These are phyloP conservation scores for Phialocephala sp. DNA, from an alignment of 2,329 filamentous ascomycete species.

Conservation along the genomic window DNA sequence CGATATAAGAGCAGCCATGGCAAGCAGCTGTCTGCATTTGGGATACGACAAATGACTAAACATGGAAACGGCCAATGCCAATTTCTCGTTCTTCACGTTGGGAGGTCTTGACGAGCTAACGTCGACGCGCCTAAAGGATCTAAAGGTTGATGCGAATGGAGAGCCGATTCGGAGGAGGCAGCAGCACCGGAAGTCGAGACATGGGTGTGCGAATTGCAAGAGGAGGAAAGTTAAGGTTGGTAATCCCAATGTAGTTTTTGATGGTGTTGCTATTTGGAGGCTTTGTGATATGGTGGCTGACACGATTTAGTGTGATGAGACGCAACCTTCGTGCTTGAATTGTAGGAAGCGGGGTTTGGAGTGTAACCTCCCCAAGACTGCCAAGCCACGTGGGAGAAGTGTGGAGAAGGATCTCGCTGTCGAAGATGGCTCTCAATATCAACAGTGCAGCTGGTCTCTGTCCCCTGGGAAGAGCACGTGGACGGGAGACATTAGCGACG, in stretches of 20 bases:
- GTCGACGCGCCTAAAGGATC: not conserved
- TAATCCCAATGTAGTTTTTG: not conserved
- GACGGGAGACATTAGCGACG: not conserved
- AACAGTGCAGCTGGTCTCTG: not conserved
- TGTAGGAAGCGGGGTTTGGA: slow-evolving; percentile 19
- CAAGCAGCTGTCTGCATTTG: not conserved
- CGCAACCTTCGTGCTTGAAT: slow-evolving; percentile 15
- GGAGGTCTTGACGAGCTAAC: not conserved
- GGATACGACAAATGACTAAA: slow-evolving; percentile 17
- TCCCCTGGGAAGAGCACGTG: not conserved
- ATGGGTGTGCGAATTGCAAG: slow-evolving; percentile 24
- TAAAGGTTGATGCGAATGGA: slow-evolving; percentile 20
- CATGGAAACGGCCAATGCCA: slow-evolving; percentile 14
- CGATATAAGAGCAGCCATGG: slow-evolving; percentile 6
- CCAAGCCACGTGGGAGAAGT: not conserved
- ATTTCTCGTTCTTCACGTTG: slow-evolving; percentile 21
- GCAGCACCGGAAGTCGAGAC: slow-evolving; percentile 20
- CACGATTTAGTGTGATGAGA: slow-evolving; percentile 23
- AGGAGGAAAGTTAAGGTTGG: slow-evolving; percentile 24
- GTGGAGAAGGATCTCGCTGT: not conserved
- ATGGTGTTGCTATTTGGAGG: not conserved
- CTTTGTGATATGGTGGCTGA: not conserved
- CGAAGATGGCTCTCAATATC: not conserved
- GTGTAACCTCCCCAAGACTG: not conserved
- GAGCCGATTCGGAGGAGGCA: slow-evolving; percentile 22